Conservation (phyloP, 140 eudicot genomes). For the Anethum foeniculum region DNA sequence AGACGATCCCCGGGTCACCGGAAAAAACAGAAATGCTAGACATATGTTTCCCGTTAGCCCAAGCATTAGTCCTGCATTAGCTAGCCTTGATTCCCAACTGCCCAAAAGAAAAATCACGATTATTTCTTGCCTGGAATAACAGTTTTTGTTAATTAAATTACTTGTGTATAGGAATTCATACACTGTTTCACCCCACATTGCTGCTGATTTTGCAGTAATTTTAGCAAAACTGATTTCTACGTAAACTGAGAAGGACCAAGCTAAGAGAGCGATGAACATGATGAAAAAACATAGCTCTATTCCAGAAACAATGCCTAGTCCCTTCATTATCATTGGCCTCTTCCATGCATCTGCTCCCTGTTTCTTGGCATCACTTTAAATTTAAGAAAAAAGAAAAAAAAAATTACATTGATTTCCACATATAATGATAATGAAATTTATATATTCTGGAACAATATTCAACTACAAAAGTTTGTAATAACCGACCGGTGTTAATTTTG, state of each 20-base stretch:
- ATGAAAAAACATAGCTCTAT: constrained; percentile 33
- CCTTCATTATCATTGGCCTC: constrained; percentile 33
- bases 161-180: constrained; percentile 9
- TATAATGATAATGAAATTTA: not conserved
- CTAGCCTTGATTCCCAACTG: constrained; percentile 40
- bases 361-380: not conserved
- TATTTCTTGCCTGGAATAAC: not conserved
- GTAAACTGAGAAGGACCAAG: constrained; percentile 28
- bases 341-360: constrained; percentile 22
- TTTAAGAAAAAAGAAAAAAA: not conserved
- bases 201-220: constrained; percentile 24
- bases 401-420: not conserved
- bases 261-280: constrained; percentile 46
- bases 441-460: not conserved
- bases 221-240: constrained; percentile 14
- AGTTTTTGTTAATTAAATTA: not conserved
- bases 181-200: constrained; percentile 31
- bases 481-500: not conserved
- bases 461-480: not conserved
- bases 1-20: constrained; percentile 53
- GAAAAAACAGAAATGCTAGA: constrained; percentile 40
- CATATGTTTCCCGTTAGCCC: constrained; percentile 41
- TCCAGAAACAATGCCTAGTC: constrained; percentile 42
- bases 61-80: constrained; percentile 18
- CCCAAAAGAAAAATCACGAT: not conserved